A percentile compares a stretch with the other conserved stretches of the same genome.
Conservation (phyloP, 768 basidiomycete genomes). For the Termitomyces heimii region DNA sequence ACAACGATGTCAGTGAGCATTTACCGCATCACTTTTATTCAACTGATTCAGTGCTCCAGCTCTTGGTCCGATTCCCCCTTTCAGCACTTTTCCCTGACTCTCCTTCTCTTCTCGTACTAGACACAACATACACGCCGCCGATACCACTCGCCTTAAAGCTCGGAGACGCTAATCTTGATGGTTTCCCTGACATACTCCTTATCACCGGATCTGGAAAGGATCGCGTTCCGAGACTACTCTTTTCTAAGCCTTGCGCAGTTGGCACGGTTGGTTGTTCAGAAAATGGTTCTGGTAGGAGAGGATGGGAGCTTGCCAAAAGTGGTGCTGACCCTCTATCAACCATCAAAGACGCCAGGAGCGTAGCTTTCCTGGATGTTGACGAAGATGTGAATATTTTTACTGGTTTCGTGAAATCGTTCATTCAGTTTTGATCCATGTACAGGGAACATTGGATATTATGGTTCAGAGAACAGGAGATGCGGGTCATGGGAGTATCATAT, state of each 20-base stretch:
- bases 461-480: slow-evolving; percentile 76
- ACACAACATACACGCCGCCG: slow-evolving; percentile 57
- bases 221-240: slow-evolving; percentile 54
- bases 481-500: slow-evolving; percentile 55
- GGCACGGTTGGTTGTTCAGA: slow-evolving; percentile 53
- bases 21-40: background rate
- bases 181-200: slow-evolving; percentile 83
- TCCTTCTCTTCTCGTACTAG: slow-evolving; percentile 61
- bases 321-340: slow-evolving; percentile 57
- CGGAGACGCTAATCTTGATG: slow-evolving; percentile 91
- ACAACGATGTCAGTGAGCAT: slow-evolving; percentile 42
- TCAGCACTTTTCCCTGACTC: slow-evolving; percentile 47
- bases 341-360: slow-evolving; percentile 74
- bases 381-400: slow-evolving; percentile 69
- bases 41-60: slow-evolving; percentile 29
- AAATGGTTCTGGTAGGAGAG: slow-evolving; percentile 48
- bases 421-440: background rate
- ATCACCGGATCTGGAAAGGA: slow-evolving; percentile 40
- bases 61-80: slow-evolving; percentile 62
- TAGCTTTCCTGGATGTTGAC: slow-evolving; percentile 86
- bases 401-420: background rate
- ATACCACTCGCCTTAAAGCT: slow-evolving; percentile 75
- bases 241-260: slow-evolving; percentile 53
- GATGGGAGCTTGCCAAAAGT: slow-evolving; percentile 51
- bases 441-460: slow-evolving; percentile 91